Evolutionary conservation across 345 rosid species (phyloP).

Genomic region (Linum usitatissimum): DNA sequence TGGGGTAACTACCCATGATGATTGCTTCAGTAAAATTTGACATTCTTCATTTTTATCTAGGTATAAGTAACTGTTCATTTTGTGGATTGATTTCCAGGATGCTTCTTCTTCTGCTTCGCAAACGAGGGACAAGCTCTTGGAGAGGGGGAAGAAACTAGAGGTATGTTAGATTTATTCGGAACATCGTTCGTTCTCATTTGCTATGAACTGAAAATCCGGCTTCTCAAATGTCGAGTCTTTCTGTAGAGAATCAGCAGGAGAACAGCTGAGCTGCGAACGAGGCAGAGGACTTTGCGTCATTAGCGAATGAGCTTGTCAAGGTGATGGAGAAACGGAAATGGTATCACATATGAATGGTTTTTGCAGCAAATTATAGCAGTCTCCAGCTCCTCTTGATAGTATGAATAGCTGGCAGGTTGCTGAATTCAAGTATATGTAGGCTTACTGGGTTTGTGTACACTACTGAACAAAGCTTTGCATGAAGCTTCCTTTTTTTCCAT

Average conservation of each 20-base stretch:
- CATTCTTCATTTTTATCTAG: not conserved
- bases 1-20: not conserved
- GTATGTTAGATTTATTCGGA: not conserved
- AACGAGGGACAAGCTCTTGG: not conserved
- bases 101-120: not conserved
- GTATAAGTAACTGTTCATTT: not conserved
- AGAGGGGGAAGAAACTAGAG: not conserved
- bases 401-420: too few relatives aligned
- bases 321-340: constrained; percentile 4
- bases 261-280: constrained; percentile 1
- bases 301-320: constrained; percentile 1
- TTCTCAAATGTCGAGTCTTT: not conserved
- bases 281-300: constrained; percentile 1
- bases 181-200: not conserved
- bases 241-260: not conserved
- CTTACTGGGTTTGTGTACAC: too few relatives aligned
- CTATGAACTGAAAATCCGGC: not conserved
- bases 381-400: too few relatives aligned
- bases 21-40: not conserved
- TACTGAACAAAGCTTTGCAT: too few relatives aligned
- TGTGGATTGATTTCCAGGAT: not conserved
- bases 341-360: not conserved
- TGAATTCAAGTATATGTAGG: too few relatives aligned
- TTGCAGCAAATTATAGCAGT: too few relatives aligned
- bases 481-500: too few relatives aligned